phyloP scores from a whole-genome alignment of 2,329 filamentous ascomycete genomes.

The Phyllosticta citriasiana region DNA sequence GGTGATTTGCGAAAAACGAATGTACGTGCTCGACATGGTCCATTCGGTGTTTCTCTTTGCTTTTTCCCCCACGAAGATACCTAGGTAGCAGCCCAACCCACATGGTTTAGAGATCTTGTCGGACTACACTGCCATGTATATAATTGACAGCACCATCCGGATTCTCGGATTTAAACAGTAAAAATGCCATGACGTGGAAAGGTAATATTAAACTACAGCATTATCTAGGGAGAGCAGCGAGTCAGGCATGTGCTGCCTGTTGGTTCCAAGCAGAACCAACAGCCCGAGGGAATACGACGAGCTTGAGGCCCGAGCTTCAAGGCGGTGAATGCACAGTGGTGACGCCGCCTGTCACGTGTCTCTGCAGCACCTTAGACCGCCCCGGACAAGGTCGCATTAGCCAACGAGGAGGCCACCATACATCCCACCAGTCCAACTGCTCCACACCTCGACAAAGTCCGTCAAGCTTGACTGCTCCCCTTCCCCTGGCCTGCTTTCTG shows the following conservation, averaged over 20 bases:
- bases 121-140: too few relatives aligned
- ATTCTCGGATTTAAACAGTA: too few relatives aligned
- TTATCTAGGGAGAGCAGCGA: neutral
- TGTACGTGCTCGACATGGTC: too few relatives aligned
- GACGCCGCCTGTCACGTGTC: slow-evolving; percentile 9
- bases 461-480: slow-evolving; percentile 17
- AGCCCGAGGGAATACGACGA: neutral
- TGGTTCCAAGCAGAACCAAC: neutral
- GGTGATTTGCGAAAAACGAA: too few relatives aligned
- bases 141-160: too few relatives aligned
- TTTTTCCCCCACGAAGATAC: too few relatives aligned
- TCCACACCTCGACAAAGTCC: slow-evolving; percentile 13
- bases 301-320: neutral
- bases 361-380: neutral
- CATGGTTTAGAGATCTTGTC: too few relatives aligned
- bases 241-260: neutral
- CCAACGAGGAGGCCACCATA: slow-evolving; percentile 9
- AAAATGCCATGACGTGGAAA: too few relatives aligned
- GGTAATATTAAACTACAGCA: too few relatives aligned
- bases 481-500: neutral
- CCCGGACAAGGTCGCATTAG: slow-evolving; percentile 10
- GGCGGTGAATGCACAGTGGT: slow-evolving; percentile 12
- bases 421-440: slow-evolving; percentile 8
- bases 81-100: too few relatives aligned
- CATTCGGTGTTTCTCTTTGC: too few relatives aligned